These are phyloP conservation scores for Hordeum marinum DNA, from an alignment of 176 grass and related monocot species.

Conservation along the genomic window DNA sequence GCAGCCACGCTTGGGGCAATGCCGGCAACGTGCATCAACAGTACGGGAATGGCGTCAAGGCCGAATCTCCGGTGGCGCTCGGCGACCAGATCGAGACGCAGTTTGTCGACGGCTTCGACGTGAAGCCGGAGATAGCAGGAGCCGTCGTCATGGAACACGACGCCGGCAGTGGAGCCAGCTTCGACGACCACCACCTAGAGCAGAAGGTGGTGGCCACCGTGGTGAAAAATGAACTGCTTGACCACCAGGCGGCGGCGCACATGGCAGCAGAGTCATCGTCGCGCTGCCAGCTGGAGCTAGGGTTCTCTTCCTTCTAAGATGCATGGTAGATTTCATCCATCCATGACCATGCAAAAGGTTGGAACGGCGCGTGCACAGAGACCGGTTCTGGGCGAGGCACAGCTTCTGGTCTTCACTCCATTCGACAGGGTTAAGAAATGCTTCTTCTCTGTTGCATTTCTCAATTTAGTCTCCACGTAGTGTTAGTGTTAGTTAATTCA, in stretches of 20 bases:
- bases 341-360: constrained; percentile 21
- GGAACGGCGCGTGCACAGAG: background rate
- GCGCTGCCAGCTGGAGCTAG: constrained; percentile 34
- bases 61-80: background rate
- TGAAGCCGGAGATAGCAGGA: background rate
- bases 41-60: background rate
- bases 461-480: background rate
- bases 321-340: constrained; percentile 27
- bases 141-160: background rate
- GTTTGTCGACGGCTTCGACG: background rate
- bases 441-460: constrained; percentile 5
- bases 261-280: background rate
- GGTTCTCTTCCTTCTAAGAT: constrained; percentile 26
- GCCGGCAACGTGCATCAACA: background rate
- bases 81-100: constrained; percentile 18
- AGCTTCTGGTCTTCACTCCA: background rate
- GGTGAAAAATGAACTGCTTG: background rate
- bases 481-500: background rate
- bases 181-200: background rate
- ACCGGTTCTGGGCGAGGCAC: background rate
- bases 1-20: background rate
- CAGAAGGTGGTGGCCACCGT: background rate
- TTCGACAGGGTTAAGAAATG: background rate
- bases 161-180: background rate
- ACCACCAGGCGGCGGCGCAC: background rate